A percentile compares a stretch with the other conserved stretches of the same genome.
Evolutionary conservation across 805 yeast species (phyloP).

Genomic region (Starmerella lactis-condensi): DNA sequence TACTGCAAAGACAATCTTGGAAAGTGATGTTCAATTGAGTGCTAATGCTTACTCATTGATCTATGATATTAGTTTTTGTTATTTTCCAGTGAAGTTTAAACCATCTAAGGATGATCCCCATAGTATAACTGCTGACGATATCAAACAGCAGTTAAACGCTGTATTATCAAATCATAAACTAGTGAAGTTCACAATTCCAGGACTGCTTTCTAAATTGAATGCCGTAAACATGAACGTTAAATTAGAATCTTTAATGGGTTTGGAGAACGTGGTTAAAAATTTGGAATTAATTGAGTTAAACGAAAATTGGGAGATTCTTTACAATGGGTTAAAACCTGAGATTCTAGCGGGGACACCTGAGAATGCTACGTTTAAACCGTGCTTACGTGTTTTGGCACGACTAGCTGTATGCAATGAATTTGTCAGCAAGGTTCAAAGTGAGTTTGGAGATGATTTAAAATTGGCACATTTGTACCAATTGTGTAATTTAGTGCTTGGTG

Average conservation of each 20-base stretch:
- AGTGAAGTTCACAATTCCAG: conserved; percentile 59
- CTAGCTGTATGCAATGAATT: too few species aligned
- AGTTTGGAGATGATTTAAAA: conserved; percentile 24
- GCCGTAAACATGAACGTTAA: conserved; percentile 25
- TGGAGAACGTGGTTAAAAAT: conserved; percentile 40
- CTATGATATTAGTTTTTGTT: conserved; percentile 81
- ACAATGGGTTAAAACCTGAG: conserved; percentile 81
- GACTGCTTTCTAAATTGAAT: conserved; percentile 60
- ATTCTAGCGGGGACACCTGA: conserved; percentile 62
- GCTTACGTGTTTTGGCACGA: too few species aligned
- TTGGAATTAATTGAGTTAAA: conserved; percentile 31
- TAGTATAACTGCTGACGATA: conserved; percentile 53
- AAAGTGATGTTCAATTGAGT: conserved; percentile 23
- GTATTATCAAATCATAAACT: conserved; percentile 47
- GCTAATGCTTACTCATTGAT: conserved; percentile 39
- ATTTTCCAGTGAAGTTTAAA: conserved; percentile 86
- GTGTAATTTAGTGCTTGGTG: conserved; percentile 5
- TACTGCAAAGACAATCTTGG: conserved; percentile 33
- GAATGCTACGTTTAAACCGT: conserved; percentile 24
- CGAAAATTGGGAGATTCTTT: conserved; percentile 51
- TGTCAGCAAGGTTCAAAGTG: conserved; percentile 20
- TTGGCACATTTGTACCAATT: conserved; percentile 32
- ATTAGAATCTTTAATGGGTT: conserved; percentile 49
- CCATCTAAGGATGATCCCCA: conserved; percentile 84
- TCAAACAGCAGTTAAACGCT: conserved; percentile 41